These are phyloP conservation scores for Heteromeles arbutifolia DNA, from an alignment of 306 rosid species.

Conservation along the genomic window DNA sequence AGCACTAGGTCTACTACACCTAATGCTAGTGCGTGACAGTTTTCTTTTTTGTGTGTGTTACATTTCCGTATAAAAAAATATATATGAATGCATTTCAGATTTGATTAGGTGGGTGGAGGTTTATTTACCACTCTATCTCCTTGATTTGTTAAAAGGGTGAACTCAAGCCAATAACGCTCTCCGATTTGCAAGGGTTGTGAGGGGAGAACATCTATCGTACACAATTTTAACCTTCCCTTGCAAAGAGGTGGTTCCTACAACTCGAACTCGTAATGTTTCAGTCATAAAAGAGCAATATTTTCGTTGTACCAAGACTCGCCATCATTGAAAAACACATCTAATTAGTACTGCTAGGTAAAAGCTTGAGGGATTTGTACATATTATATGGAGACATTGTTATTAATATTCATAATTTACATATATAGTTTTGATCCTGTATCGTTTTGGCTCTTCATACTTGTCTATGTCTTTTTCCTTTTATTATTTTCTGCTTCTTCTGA, in stretches of 20 bases:
- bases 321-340: not conserved
- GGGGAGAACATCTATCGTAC: too few relatives aligned
- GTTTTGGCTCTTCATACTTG: not conserved
- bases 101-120: not conserved
- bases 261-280: too few relatives aligned
- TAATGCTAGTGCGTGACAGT: conserved; percentile 20
- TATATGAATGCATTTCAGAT: not conserved
- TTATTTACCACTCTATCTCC: not conserved
- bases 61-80: not conserved
- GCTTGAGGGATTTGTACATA: not conserved
- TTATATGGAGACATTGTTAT: not conserved
- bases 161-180: too few relatives aligned
- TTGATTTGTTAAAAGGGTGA: not conserved
- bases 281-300: too few relatives aligned
- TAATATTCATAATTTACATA: not conserved
- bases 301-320: rapidly evolving
- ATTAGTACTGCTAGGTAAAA: not conserved
- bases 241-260: rapidly evolving
- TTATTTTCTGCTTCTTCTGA: not conserved
- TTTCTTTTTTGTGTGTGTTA: too few relatives aligned
- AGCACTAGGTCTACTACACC: conserved; percentile 30
- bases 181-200: too few relatives aligned
- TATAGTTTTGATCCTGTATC: not conserved
- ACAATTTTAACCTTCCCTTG: too few relatives aligned
- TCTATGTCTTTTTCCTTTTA: not conserved